Percentiles rank a stretch among this genome's conserved stretches.
These are phyloP conservation scores for Bisporella sp. DNA, from an alignment of 2,329 filamentous ascomycete species.

Conservation along the genomic window DNA sequence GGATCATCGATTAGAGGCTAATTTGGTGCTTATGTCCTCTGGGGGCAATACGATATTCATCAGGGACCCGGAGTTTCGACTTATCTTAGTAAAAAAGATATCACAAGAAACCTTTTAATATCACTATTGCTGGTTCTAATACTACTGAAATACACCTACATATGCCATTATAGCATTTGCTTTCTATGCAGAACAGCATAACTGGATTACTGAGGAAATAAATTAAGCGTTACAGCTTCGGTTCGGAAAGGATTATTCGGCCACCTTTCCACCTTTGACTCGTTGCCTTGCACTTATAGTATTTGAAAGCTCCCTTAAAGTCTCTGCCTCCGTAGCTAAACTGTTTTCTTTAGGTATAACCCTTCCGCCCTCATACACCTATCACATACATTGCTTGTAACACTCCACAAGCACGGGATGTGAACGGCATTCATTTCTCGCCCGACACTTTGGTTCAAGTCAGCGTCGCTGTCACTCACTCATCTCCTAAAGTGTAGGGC, in stretches of 20 bases:
- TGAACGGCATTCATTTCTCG: neutral
- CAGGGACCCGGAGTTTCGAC: no score
- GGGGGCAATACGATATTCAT: no score
- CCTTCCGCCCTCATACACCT: neutral
- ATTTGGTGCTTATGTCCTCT: no score
- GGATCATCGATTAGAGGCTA: no score
- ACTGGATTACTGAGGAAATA: no score
- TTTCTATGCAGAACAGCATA: no score
- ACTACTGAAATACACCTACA: no score
- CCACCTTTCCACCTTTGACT: neutral
- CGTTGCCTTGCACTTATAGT: neutral
- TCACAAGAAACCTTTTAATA: no score
- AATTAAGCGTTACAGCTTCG: no score
- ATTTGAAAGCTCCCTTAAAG: neutral
- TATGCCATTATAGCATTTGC: no score
- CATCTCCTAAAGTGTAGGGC: neutral
- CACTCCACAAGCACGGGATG: neutral
- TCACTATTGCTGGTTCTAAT: no score
- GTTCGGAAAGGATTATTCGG: conserved; percentile 4
- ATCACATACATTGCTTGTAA: neutral
- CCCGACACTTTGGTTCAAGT: neutral
- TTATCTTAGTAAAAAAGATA: no score
- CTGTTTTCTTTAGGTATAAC: neutral
- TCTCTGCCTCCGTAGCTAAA: neutral
- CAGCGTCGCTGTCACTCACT: neutral